Percentiles rank a stretch among this genome's conserved stretches.
Conservation (phyloP, 2,329 filamentous ascomycete species). For the Oidium heveae region DNA sequence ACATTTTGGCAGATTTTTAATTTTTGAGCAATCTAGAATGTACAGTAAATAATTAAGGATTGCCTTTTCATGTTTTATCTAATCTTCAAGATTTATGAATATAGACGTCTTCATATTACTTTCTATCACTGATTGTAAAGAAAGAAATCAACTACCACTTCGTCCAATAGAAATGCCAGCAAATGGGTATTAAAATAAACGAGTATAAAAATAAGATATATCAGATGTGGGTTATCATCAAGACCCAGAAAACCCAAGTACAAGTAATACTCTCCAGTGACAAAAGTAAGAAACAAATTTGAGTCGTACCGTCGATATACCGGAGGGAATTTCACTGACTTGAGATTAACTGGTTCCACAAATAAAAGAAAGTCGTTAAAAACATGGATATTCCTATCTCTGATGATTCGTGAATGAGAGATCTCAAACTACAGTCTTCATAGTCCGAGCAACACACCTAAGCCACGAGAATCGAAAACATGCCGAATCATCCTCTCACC, state of each 20-base stretch:
- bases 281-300: constrained; percentile 5
- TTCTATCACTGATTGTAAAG: no score
- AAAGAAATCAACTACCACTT: no score
- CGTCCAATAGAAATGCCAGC: no score
- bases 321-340: constrained; percentile 8
- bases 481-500: constrained; percentile 9
- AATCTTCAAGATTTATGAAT: no score
- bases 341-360: constrained; percentile 6
- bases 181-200: constrained; percentile 16
- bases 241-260: constrained; percentile 10
- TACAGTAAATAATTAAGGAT: no score
- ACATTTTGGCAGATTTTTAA: no score
- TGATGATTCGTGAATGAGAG: constrained; percentile 5
- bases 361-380: constrained; percentile 14
- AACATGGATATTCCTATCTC: constrained; percentile 6
- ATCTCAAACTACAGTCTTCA: no score
- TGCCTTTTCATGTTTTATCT: no score
- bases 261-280: constrained; percentile 10
- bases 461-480: not conserved
- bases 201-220: constrained; percentile 2
- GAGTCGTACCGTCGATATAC: constrained; percentile 7
- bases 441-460: constrained; percentile 8
- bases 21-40: no score
- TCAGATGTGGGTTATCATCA: constrained; percentile 12
- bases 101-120: no score